Evolutionary conservation across 2,329 filamentous ascomycete genomes (phyloP).

Genomic region (Aspergillus fischeri): DNA sequence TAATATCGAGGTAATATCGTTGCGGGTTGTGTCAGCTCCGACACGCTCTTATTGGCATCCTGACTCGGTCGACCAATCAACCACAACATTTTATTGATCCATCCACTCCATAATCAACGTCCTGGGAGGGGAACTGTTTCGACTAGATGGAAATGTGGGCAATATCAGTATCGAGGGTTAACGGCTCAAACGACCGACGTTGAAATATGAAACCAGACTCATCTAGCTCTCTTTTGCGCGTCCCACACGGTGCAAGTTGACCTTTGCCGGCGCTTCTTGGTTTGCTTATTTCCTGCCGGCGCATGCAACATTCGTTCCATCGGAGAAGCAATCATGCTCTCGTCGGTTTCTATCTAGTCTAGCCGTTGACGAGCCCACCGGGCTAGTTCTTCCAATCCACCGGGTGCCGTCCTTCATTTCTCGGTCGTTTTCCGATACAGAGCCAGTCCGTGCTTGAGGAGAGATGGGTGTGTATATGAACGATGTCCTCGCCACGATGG

Average conservation of each 20-base stretch:
- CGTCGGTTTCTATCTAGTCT: background rate
- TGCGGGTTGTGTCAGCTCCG: no score
- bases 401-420: background rate
- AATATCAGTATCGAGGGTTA: background rate
- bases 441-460: background rate
- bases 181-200: slow-evolving; percentile 11
- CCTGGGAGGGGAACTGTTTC: slow-evolving; percentile 5
- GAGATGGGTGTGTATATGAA: slow-evolving; percentile 8
- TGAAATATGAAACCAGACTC: slow-evolving; percentile 9
- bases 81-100: slow-evolving; percentile 10
- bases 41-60: background rate
- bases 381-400: background rate
- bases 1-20: no score
- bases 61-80: slow-evolving; percentile 5
- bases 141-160: slow-evolving; percentile 9
- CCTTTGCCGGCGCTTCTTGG: slow-evolving; percentile 3
- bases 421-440: background rate
- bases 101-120: slow-evolving; percentile 6
- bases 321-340: background rate
- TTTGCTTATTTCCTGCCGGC: slow-evolving; percentile 9
- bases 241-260: slow-evolving; percentile 2
- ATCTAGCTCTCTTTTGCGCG: slow-evolving; percentile 9
- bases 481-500: background rate
- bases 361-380: background rate
- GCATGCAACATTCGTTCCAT: background rate